These are phyloP conservation scores for Heliamphora pulchella DNA, from an alignment of 179 eudicot genomes.

Conservation along the genomic window DNA sequence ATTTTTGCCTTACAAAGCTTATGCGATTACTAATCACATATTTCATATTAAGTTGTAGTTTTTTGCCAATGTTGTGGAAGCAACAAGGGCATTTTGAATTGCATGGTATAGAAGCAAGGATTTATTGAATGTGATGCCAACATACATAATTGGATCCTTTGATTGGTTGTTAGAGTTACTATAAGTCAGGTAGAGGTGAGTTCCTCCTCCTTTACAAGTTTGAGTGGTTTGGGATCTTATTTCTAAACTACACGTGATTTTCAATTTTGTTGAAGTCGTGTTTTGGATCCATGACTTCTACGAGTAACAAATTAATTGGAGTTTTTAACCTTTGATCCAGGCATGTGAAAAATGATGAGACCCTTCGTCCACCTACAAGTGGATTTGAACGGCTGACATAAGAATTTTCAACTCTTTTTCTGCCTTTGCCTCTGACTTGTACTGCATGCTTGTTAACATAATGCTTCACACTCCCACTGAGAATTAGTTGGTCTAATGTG, in stretches of 20 bases:
- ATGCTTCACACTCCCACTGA: too few species aligned
- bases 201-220: slow-evolving; percentile 54
- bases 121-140: slow-evolving; percentile 27
- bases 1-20: background rate
- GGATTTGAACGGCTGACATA: background rate
- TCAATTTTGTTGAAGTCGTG: background rate
- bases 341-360: slow-evolving; percentile 25
- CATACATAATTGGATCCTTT: too few species aligned
- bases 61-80: background rate
- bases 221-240: slow-evolving; percentile 59
- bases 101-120: background rate
- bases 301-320: slow-evolving; percentile 45
- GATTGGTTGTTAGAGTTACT: slow-evolving; percentile 28
- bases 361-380: background rate
- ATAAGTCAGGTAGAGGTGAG: slow-evolving; percentile 75
- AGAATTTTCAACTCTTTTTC: background rate
- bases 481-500: too few species aligned
- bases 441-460: too few species aligned
- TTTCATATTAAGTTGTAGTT: background rate
- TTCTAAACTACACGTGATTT: slow-evolving; percentile 34
- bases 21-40: background rate
- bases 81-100: background rate
- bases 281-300: slow-evolving; percentile 43
- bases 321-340: slow-evolving; percentile 70
- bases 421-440: too few species aligned